These are phyloP conservation scores for Sisymbrium irio DNA, from an alignment of 345 rosid genomes.

Conservation along the genomic window DNA sequence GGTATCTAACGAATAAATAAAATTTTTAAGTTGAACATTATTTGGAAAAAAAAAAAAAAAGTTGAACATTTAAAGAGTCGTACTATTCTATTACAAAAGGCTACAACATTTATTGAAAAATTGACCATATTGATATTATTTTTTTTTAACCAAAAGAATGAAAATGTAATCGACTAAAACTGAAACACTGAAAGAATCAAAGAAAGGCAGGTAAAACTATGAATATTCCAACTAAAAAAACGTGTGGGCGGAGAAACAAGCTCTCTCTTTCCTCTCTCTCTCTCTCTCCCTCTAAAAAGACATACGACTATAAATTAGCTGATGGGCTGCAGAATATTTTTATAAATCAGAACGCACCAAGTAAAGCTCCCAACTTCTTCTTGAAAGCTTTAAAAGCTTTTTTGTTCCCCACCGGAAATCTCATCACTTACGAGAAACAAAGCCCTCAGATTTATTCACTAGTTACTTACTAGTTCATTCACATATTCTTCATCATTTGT, in stretches of 20 bases:
- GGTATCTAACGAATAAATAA: neutral
- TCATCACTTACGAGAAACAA: neutral
- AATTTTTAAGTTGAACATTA: constrained; percentile 7
- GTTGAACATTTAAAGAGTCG: neutral
- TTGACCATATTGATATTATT: neutral
- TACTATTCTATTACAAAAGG: neutral
- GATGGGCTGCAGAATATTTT: neutral
- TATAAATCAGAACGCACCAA: constrained; percentile 1
- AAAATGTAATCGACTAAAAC: constrained; percentile 17
- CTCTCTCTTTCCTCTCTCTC: neutral
- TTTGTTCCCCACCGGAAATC: neutral
- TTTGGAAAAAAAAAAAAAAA: no score
- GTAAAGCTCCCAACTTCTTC: constrained; percentile 1
- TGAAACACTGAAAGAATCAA: no score
- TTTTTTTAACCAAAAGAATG: neutral
- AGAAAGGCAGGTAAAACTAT: neutral
- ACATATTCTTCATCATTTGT: neutral
- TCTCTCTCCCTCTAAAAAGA: neutral
- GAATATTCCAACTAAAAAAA: constrained; percentile 46
- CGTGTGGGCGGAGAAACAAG: constrained; percentile 51
- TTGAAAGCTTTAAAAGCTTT: constrained; percentile 3
- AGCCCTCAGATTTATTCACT: neutral
- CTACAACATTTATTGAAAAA: neutral
- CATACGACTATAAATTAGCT: constrained; percentile 13
- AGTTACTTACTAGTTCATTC: neutral